Evolutionary conservation across 192 early-diverging fungal species (phyloP).

Genomic region (Diversispora eburnea): DNA sequence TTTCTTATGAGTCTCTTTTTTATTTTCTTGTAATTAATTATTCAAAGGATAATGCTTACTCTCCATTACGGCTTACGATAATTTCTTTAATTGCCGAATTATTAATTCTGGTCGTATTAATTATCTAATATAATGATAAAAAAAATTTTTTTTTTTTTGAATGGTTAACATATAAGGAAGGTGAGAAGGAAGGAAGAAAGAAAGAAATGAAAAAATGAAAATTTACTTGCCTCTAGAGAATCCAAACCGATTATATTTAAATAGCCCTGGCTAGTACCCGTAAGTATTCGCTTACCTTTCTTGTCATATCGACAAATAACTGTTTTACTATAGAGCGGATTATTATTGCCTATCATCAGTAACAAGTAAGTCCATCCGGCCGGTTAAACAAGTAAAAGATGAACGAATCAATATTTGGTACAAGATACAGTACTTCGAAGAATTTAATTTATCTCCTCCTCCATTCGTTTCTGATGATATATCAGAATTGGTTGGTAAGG

Average conservation of each 20-base stretch:
- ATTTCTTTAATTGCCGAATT: slow-evolving; percentile 56
- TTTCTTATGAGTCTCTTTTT: too few species aligned
- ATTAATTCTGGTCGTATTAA: slow-evolving; percentile 35
- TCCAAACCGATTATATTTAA: slow-evolving; percentile 58
- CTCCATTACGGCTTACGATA: slow-evolving; percentile 62
- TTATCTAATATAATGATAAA: slow-evolving; percentile 34
- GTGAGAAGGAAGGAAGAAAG: neutral
- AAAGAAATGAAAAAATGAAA: slow-evolving; percentile 5
- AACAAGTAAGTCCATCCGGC: slow-evolving; percentile 32
- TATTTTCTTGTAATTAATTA: too few species aligned
- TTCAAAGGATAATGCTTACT: slow-evolving; percentile 39
- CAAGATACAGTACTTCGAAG: neutral
- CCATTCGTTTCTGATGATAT: slow-evolving; percentile 4
- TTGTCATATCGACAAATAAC: slow-evolving; percentile 38
- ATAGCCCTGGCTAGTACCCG: slow-evolving; percentile 66
- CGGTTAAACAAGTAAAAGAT: slow-evolving; percentile 31
- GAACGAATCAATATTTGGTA: slow-evolving; percentile 8
- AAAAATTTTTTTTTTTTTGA: neutral
- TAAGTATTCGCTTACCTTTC: slow-evolving; percentile 52
- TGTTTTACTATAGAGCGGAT: slow-evolving; percentile 27
- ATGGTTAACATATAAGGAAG: neutral
- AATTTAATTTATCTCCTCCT: neutral
- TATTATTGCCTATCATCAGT: slow-evolving; percentile 47
- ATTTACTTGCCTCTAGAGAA: slow-evolving; percentile 46
- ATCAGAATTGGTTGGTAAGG: slow-evolving; percentile 23